Evolutionary conservation across 352 stramenopile genomes (phyloP).

Genomic region (Phytophthora tubulina): DNA sequence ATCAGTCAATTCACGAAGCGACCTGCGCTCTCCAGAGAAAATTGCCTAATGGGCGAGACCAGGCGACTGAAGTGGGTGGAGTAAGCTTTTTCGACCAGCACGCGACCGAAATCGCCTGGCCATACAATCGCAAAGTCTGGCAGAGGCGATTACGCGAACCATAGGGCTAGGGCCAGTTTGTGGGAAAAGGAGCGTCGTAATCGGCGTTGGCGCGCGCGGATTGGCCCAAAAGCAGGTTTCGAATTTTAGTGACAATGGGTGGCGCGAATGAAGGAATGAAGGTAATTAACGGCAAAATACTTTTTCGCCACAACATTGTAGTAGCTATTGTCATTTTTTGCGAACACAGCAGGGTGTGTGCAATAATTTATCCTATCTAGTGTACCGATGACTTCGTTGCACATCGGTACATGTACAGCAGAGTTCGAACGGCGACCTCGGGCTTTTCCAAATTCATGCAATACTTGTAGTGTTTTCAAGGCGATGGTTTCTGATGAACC

Average conservation of each 20-base stretch:
- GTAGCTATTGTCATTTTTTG: too few species aligned
- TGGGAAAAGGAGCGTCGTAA: constrained; percentile 23
- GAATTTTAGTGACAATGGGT: constrained; percentile 9
- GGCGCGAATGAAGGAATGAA: constrained; percentile 11
- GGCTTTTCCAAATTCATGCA: too few species aligned
- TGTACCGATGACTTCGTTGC: too few species aligned
- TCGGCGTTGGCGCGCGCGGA: constrained; percentile 2
- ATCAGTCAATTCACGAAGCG: constrained; percentile 10
- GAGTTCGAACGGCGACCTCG: too few species aligned
- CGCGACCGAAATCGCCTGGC: not conserved
- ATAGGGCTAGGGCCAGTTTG: constrained; percentile 9
- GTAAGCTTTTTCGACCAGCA: constrained; percentile 22
- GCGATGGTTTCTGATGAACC: too few species aligned
- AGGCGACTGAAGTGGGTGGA: constrained; percentile 10
- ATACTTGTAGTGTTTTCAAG: too few species aligned
- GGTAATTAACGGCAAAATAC: not conserved
- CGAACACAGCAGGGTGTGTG: too few species aligned
- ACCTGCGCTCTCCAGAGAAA: constrained; percentile 28
- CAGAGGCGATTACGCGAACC: constrained; percentile 28
- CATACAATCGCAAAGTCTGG: constrained; percentile 26
- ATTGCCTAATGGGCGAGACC: constrained; percentile 28
- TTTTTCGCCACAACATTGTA: not conserved
- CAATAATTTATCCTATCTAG: too few species aligned
- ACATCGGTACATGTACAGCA: too few species aligned
- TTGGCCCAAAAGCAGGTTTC: constrained; percentile 20